These are phyloP conservation scores for Mycothermus thermophilus DNA, from an alignment of 495 filamentous ascomycete genomes.

Conservation along the genomic window DNA sequence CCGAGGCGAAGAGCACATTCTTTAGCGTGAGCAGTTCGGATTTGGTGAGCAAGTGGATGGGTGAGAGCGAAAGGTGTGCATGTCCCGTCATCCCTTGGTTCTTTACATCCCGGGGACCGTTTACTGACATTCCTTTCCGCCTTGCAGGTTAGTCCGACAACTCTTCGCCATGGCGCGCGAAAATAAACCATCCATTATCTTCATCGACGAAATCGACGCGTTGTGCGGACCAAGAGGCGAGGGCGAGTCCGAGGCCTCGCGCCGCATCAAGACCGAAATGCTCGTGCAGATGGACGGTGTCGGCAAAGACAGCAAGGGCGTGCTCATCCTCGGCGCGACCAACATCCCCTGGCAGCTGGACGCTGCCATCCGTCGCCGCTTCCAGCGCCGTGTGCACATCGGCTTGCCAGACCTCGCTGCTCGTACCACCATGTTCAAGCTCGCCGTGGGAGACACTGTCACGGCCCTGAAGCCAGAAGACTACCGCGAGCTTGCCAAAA, in stretches of 20 bases:
- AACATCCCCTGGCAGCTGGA: conserved; percentile 99
- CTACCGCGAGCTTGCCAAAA: conserved; percentile 59
- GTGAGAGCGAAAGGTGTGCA: conserved; percentile 79
- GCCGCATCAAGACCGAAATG: conserved; percentile 96
- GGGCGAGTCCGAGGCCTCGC: conserved; percentile 92
- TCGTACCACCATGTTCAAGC: conserved; percentile 92
- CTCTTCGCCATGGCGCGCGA: conserved; percentile 96
- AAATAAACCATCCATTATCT: conserved; percentile 96
- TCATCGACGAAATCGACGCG: conserved; percentile 98
- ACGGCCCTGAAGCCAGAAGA: conserved; percentile 71
- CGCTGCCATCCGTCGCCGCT: conserved; percentile 91
- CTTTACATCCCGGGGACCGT: too few species aligned
- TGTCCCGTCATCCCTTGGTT: not conserved
- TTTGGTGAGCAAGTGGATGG: conserved; percentile 98
- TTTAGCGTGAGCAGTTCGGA: conserved; percentile 97
- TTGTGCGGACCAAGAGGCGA: conserved; percentile 92
- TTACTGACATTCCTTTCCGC: too few species aligned
- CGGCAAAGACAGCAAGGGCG: conserved; percentile 82
- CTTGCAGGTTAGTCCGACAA: conserved; percentile 76
- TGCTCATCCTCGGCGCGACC: conserved; percentile 88
- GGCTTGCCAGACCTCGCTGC: conserved; percentile 77
- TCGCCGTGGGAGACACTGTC: conserved; percentile 79
- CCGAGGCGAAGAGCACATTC: conserved; percentile 98
- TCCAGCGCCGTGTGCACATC: conserved; percentile 93
- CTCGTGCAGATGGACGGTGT: conserved; percentile 99